phyloP scores from a whole-genome alignment of 106 monocot genomes.

The Ottelia alismoides region DNA sequence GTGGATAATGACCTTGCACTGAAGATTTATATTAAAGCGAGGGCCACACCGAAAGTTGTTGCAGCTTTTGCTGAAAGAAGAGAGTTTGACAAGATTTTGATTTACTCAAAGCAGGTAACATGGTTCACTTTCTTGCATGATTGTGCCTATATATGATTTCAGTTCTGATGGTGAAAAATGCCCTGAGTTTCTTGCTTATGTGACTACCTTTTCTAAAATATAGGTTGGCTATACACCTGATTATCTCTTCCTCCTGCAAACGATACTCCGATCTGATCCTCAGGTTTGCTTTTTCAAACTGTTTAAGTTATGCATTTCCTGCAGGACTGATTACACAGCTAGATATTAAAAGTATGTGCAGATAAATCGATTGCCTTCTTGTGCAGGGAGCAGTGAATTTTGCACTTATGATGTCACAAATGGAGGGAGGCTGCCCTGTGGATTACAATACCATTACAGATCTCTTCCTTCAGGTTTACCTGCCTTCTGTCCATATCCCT shows the following conservation, averaged over 20 bases:
- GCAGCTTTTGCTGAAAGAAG: slow-evolving; percentile 98
- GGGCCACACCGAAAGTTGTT: slow-evolving; percentile 96
- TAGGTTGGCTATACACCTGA: slow-evolving; percentile 99
- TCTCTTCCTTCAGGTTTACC: slow-evolving; percentile 82
- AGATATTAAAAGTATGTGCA: too few relatives aligned
- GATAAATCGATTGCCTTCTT: background rate
- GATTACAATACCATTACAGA: slow-evolving; percentile 98
- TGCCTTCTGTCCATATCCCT: too few relatives aligned
- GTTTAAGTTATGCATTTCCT: too few relatives aligned
- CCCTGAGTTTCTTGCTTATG: too few relatives aligned
- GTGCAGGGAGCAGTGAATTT: slow-evolving; percentile 65
- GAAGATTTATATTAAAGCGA: slow-evolving; percentile 97
- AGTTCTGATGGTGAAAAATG: too few relatives aligned
- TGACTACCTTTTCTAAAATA: too few relatives aligned
- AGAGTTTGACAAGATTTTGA: slow-evolving; percentile 97
- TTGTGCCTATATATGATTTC: too few relatives aligned
- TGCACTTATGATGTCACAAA: slow-evolving; percentile 90
- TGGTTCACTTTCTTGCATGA: too few relatives aligned
- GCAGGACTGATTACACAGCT: too few relatives aligned
- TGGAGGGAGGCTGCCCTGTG: slow-evolving; percentile 95
- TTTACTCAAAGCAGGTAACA: slow-evolving; percentile 99
- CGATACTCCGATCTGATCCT: slow-evolving; percentile 87
- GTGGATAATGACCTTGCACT: slow-evolving; percentile 97
- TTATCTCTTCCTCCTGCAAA: slow-evolving; percentile 97
- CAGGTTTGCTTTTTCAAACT: too few relatives aligned